Evolutionary conservation across 2,329 filamentous ascomycete genomes (phyloP).

Genomic region (Juglanconis oblonga): DNA sequence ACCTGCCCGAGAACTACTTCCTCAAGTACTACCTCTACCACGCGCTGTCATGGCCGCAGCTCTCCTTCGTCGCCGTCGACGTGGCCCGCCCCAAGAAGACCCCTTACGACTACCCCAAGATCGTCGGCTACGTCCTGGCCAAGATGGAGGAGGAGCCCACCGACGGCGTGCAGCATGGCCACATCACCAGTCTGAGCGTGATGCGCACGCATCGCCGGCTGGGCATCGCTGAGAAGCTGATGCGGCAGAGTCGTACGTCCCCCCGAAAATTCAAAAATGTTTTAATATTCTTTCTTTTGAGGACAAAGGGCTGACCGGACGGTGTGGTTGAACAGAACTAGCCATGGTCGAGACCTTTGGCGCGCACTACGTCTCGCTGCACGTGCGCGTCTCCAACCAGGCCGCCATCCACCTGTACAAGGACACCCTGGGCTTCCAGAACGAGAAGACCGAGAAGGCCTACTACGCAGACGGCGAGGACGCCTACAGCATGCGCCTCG

Average conservation of each 20-base stretch:
- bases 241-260: slow-evolving; percentile 86
- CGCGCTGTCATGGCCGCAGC: slow-evolving; percentile 94
- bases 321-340: slow-evolving; percentile 55
- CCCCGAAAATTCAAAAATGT: neutral
- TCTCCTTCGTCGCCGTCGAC: slow-evolving; percentile 95
- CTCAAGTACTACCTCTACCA: slow-evolving; percentile 99
- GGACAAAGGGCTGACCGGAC: neutral
- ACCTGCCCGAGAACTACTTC: slow-evolving; percentile 99
- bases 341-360: slow-evolving; percentile 96
- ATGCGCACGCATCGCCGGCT: slow-evolving; percentile 93
- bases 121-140: slow-evolving; percentile 97
- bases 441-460: slow-evolving; percentile 80
- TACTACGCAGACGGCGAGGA: slow-evolving; percentile 99
- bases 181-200: slow-evolving; percentile 92
- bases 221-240: slow-evolving; percentile 94
- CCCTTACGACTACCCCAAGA: slow-evolving; percentile 88
- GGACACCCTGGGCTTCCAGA: slow-evolving; percentile 84
- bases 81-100: slow-evolving; percentile 74
- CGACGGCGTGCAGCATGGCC: slow-evolving; percentile 88
- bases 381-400: slow-evolving; percentile 91
- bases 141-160: slow-evolving; percentile 99
- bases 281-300: neutral
- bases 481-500: slow-evolving; percentile 89
- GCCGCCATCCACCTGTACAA: slow-evolving; percentile 91
- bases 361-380: slow-evolving; percentile 89